phyloP scores from a whole-genome alignment of 1,284 basidiomycete species.

The Gastroboletus turbinatus region DNA sequence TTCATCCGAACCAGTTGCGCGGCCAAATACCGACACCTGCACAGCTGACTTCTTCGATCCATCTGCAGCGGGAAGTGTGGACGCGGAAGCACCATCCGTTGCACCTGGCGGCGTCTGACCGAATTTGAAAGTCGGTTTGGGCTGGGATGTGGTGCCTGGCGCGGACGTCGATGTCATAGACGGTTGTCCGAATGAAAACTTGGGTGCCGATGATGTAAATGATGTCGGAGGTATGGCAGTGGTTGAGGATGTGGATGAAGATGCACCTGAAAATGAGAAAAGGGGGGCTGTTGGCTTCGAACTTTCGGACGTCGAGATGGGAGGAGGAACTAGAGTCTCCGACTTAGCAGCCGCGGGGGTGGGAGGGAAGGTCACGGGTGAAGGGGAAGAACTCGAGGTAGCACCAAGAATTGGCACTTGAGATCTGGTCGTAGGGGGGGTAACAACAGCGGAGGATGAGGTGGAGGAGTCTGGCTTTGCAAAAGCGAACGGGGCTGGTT shows the following conservation, averaged over 20 bases:
- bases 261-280: constrained; percentile 23
- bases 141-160: constrained; percentile 14
- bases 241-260: constrained; percentile 13
- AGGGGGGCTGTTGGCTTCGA: constrained; percentile 17
- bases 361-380: constrained; percentile 31
- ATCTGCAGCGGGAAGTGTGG: constrained; percentile 1
- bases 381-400: constrained; percentile 1
- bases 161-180: constrained; percentile 14
- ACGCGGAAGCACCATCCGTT: constrained; percentile 3
- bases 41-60: constrained; percentile 18
- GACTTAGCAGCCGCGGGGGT: constrained; percentile 9
- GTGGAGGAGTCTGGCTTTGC: constrained; percentile 13
- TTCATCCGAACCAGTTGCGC: constrained; percentile 12
- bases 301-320: constrained; percentile 8
- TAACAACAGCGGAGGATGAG: background rate
- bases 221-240: constrained; percentile 1
- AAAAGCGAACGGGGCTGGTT: constrained; percentile 19
- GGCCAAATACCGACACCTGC: constrained; percentile 15
- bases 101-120: constrained; percentile 15
- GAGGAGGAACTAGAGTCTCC: constrained; percentile 6
- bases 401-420: constrained; percentile 5
- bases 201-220: constrained; percentile 13
- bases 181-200: constrained; percentile 30
- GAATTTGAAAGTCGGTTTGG: constrained; percentile 26
- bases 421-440: constrained; percentile 10